These are phyloP conservation scores for Apiospora koreana DNA, from an alignment of 2,329 filamentous ascomycete genomes.

Conservation along the genomic window DNA sequence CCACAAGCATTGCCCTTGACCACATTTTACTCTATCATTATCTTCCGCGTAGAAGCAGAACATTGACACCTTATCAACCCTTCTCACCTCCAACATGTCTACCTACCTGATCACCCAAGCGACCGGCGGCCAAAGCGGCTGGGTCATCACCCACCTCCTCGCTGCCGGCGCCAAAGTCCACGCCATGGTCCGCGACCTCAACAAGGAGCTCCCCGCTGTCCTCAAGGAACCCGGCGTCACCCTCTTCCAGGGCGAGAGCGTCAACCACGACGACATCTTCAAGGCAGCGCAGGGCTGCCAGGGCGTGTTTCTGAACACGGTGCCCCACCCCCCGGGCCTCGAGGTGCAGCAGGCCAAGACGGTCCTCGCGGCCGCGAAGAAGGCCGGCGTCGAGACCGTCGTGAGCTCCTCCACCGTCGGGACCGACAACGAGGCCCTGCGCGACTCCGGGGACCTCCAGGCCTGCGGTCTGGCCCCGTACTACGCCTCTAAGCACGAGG, in stretches of 20 bases:
- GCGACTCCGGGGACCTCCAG: constrained; percentile 18
- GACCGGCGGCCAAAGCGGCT: constrained; percentile 34
- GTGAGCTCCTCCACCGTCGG: constrained; percentile 28
- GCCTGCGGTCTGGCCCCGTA: too few species aligned
- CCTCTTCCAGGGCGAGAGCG: constrained; percentile 38
- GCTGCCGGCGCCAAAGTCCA: constrained; percentile 35
- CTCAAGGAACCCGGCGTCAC: constrained; percentile 30
- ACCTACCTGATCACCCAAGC: constrained; percentile 38
- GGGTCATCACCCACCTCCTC: constrained; percentile 34
- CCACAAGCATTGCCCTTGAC: too few species aligned
- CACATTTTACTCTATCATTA: background rate
- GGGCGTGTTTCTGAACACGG: constrained; percentile 28
- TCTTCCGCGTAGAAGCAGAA: background rate
- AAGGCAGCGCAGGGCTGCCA: constrained; percentile 35
- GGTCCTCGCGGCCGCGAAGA: constrained; percentile 31
- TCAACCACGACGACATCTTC: constrained; percentile 31
- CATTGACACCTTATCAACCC: too few species aligned
- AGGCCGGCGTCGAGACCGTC: constrained; percentile 32
- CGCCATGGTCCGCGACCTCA: constrained; percentile 36
- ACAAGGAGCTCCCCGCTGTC: constrained; percentile 27
- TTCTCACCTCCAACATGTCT: constrained; percentile 24
- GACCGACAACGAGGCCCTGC: constrained; percentile 21
- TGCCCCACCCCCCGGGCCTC: constrained; percentile 21
- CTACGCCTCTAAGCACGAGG: constrained; percentile 37
- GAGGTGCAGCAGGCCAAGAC: constrained; percentile 33